Conservation (phyloP, 768 basidiomycete species). For the Suillus tomentosus region DNA sequence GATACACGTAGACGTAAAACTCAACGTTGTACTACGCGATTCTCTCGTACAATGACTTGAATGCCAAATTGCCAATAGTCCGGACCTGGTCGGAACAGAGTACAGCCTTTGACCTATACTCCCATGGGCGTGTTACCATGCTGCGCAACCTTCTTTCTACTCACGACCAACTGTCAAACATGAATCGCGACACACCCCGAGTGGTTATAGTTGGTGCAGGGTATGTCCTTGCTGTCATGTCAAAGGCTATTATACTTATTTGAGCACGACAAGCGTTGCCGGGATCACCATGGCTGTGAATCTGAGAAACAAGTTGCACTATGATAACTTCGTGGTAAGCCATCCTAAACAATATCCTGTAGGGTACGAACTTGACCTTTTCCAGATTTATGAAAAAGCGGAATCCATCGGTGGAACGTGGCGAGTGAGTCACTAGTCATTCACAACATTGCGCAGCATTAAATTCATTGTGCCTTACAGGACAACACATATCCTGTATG, state of each 20-base stretch:
- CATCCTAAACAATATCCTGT: conserved; percentile 7
- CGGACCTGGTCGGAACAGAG: not conserved
- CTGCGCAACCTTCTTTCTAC: not conserved
- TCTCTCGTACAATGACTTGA: too few relatives aligned
- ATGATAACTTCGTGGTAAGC: conserved; percentile 51
- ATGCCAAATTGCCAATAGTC: not conserved
- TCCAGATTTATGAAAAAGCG: conserved; percentile 54
- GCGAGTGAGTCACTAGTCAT: conserved; percentile 43
- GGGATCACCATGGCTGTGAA: conserved; percentile 52
- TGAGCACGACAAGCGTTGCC: conserved; percentile 36
- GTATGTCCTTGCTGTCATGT: conserved; percentile 28
- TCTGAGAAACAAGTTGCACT: conserved; percentile 44
- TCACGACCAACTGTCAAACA: not conserved
- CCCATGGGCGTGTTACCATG: not conserved
- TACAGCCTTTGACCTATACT: not conserved
- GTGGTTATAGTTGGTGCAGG: conserved; percentile 55
- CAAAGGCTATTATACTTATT: not conserved
- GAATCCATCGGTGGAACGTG: conserved; percentile 54
- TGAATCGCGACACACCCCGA: conserved; percentile 30
- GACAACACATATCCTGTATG: conserved; percentile 57
- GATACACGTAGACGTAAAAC: not conserved
- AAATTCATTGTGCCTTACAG: conserved; percentile 27
- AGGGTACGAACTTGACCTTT: conserved; percentile 2
- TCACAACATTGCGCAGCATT: conserved; percentile 25
- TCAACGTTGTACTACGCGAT: not conserved